These are phyloP conservation scores for Cladosporium sp. DNA, from an alignment of 2,329 filamentous ascomycete species.

Conservation along the genomic window DNA sequence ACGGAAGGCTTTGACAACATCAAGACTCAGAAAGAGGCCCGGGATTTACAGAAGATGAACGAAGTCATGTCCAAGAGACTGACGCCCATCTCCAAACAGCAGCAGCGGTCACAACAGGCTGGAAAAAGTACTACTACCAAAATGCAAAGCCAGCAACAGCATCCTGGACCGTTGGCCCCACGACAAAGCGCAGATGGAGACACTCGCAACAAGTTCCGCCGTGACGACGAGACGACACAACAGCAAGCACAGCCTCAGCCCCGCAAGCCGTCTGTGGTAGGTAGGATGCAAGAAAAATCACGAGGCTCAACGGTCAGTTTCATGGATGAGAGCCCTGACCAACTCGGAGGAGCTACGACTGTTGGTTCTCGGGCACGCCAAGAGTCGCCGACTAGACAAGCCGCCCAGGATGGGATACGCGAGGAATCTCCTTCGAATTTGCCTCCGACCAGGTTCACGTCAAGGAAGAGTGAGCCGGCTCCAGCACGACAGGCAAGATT, in stretches of 20 bases:
- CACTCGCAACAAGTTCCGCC: neutral
- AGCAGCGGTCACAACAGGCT: neutral
- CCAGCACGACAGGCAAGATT: no score
- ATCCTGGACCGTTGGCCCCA: neutral
- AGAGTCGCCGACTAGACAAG: no score
- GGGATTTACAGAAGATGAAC: neutral
- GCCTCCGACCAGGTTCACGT: neutral
- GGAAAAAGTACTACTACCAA: neutral
- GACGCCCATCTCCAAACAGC: neutral
- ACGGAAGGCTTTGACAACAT: neutral
- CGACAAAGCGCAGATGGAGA: neutral
- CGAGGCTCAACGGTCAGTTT: neutral
- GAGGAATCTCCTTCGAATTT: neutral
- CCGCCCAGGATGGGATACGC: neutral
- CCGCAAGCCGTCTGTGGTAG: neutral
- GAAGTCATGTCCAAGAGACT: neutral
- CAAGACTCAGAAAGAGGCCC: neutral
- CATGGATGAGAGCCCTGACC: neutral
- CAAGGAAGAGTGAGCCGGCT: no score
- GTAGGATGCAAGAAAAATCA: neutral
- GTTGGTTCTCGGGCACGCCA: neutral
- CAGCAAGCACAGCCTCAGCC: neutral
- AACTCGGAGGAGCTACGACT: neutral
- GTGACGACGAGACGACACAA: neutral
- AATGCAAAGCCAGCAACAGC: neutral